These are phyloP conservation scores for Nasturtium officinale DNA, from an alignment of 345 rosid genomes.

Conservation along the genomic window DNA sequence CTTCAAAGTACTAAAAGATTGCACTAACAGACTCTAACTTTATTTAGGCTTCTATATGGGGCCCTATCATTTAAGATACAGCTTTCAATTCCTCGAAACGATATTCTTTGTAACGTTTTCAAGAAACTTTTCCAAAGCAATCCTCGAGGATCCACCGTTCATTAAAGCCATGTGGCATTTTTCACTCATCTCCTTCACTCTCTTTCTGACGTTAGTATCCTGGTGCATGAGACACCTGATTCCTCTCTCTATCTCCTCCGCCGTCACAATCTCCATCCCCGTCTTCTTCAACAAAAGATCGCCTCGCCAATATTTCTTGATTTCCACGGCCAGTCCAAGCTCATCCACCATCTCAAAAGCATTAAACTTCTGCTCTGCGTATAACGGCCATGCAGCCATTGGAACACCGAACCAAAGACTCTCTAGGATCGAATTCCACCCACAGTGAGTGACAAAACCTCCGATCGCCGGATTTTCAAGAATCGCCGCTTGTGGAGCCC, in stretches of 20 bases:
- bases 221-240: conserved; percentile 46
- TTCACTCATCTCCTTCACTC: conserved; percentile 40
- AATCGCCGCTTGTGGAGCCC: conserved; percentile 58
- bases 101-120: conserved; percentile 22
- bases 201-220: conserved; percentile 39
- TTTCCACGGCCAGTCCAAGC: conserved; percentile 49
- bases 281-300: neutral
- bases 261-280: neutral
- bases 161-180: conserved; percentile 39
- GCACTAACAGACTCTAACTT: too few relatives aligned
- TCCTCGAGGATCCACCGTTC: conserved; percentile 48
- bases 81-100: neutral
- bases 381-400: conserved; percentile 54
- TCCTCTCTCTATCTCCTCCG: conserved; percentile 47
- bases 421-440: conserved; percentile 66
- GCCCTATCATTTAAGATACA: neutral
- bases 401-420: conserved; percentile 62
- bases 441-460: conserved; percentile 61
- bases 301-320: conserved; percentile 42
- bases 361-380: conserved; percentile 60
- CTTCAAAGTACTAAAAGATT: too few relatives aligned
- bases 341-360: conserved; percentile 53
- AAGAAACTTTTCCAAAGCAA: conserved; percentile 37
- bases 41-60: neutral
- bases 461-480: conserved; percentile 49